Conservation (phyloP, 2,329 filamentous ascomycete genomes). For the Magnaporthales sp. region DNA sequence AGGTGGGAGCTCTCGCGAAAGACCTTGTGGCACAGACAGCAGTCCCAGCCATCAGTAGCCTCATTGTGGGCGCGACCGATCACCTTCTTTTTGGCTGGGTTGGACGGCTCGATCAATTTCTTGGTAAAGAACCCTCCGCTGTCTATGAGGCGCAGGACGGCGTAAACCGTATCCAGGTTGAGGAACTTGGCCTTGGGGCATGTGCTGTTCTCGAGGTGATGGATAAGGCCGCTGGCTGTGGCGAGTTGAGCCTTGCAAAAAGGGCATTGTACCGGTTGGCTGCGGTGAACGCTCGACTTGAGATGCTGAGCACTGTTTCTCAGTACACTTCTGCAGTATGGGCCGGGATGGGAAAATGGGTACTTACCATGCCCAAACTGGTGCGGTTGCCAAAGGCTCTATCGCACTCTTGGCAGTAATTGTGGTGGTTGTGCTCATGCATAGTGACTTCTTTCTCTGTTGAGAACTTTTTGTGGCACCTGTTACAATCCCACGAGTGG, state of each 20-base stretch:
- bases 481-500: too few species aligned
- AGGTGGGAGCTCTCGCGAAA: neutral
- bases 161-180: neutral
- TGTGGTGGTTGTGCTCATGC: too few species aligned
- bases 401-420: too few species aligned
- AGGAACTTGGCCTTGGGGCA: neutral
- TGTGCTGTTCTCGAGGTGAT: neutral
- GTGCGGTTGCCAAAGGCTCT: too few species aligned
- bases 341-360: too few species aligned
- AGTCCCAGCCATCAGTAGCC: neutral
- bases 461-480: too few species aligned
- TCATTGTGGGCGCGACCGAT: neutral
- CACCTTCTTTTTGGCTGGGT: neutral
- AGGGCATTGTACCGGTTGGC: neutral
- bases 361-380: too few species aligned
- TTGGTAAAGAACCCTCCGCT: neutral
- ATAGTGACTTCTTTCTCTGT: too few species aligned
- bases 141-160: neutral
- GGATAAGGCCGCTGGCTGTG: neutral
- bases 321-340: neutral
- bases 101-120: neutral
- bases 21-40: neutral
- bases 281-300: neutral
- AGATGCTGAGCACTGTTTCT: neutral
- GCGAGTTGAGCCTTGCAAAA: neutral